Conservation (phyloP, 2,329 filamentous ascomycete genomes). For the Trichoderma endophyticum region DNA sequence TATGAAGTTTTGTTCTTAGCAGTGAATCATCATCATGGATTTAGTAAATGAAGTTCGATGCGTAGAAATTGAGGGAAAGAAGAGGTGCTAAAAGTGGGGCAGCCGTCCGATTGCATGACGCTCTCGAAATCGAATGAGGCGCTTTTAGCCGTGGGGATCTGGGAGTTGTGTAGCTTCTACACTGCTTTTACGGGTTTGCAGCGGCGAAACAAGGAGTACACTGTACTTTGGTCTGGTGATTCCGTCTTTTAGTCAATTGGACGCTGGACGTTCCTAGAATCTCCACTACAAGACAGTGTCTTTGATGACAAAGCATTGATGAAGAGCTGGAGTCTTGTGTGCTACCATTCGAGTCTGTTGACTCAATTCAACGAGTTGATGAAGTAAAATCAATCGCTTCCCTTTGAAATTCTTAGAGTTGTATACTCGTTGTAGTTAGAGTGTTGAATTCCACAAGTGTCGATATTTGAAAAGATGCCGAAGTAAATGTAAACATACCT, state of each 20-base stretch:
- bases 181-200: fast-evolving
- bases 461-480: neutral
- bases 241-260: neutral
- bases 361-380: neutral
- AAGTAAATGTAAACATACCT: neutral
- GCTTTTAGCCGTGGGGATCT: neutral
- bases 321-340: neutral
- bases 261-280: neutral
- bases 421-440: neutral
- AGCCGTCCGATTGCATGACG: neutral
- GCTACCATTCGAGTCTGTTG: neutral
- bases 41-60: neutral
- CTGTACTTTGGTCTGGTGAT: neutral
- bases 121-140: neutral
- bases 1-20: neutral
- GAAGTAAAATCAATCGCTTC: neutral
- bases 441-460: neutral
- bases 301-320: neutral
- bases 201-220: neutral
- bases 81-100: neutral
- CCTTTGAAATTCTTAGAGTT: neutral
- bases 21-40: neutral
- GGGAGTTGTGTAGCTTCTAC: neutral
- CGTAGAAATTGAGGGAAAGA: neutral
- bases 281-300: neutral